phyloP scores from a whole-genome alignment of 2,329 filamentous ascomycete species.

The Aschersonia sp. region DNA sequence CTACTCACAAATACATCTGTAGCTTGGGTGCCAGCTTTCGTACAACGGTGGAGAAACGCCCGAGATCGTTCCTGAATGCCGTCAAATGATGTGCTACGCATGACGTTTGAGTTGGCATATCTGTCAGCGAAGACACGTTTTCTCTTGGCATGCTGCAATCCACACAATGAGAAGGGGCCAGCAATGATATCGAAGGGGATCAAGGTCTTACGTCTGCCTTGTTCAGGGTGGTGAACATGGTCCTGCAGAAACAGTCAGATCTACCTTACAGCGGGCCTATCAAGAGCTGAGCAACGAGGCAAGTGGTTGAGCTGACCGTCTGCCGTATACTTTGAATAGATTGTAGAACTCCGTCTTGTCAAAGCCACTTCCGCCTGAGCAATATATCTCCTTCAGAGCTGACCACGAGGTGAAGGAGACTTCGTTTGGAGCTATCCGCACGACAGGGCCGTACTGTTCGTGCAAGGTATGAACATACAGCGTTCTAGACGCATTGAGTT shows the following conservation, averaged over 20 bases:
- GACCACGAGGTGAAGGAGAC: conserved; percentile 24
- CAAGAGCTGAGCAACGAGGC: conserved; percentile 6
- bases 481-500: conserved; percentile 37
- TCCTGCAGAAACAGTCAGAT: conserved; percentile 18
- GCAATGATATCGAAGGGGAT: neutral
- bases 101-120: conserved; percentile 54
- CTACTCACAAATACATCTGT: conserved; percentile 46
- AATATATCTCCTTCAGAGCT: conserved; percentile 34
- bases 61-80: conserved; percentile 43
- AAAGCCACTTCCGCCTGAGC: conserved; percentile 45
- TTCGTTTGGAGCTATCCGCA: conserved; percentile 31
- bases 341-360: conserved; percentile 53
- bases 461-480: conserved; percentile 39
- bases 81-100: conserved; percentile 36
- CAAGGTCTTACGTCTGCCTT: conserved; percentile 31
- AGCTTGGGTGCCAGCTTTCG: conserved; percentile 14
- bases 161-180: neutral
- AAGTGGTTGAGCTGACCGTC: conserved; percentile 21
- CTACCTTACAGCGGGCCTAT: neutral
- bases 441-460: conserved; percentile 25
- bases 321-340: conserved; percentile 42
- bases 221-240: conserved; percentile 44
- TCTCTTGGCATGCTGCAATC: conserved; percentile 41
- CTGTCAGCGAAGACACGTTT: conserved; percentile 50
- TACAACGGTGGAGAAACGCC: conserved; percentile 39